Conservation (phyloP, 768 basidiomycete genomes). For the Podaxis pistillaris region DNA sequence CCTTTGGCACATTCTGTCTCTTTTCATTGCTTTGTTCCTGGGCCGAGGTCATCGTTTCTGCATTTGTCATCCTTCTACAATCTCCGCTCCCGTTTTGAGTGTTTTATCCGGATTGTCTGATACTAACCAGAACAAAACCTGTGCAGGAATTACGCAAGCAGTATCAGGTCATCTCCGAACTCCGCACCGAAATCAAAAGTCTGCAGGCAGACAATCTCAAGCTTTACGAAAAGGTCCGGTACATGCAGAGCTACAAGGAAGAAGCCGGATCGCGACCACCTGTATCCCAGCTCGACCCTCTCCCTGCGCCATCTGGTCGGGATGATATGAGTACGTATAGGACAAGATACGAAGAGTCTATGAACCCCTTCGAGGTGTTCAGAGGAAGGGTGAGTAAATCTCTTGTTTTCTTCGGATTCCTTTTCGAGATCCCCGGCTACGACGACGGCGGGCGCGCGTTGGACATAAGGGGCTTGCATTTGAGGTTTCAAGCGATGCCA, state of each 20-base stretch:
- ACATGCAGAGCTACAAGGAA: constrained; percentile 96
- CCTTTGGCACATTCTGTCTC: neutral
- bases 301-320: constrained; percentile 47
- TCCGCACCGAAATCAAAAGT: constrained; percentile 89
- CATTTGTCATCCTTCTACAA: constrained; percentile 1
- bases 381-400: constrained; percentile 75
- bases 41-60: neutral
- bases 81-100: neutral
- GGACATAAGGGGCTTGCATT: neutral
- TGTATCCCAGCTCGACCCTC: constrained; percentile 66
- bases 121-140: constrained; percentile 5
- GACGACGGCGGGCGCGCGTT: neutral
- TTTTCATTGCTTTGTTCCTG: neutral
- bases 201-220: constrained; percentile 96
- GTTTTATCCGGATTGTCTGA: neutral
- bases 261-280: constrained; percentile 52
- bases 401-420: neutral
- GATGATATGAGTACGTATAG: constrained; percentile 90
- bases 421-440: neutral
- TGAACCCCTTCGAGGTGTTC: constrained; percentile 99
- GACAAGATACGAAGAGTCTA: constrained; percentile 90
- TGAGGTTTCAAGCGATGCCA: neutral
- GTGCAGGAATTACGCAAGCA: constrained; percentile 89
- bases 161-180: constrained; percentile 89
- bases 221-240: constrained; percentile 97